Evolutionary conservation across 179 eudicot genomes (phyloP), one percentile per base, ranked within the genome.

Genomic region (Corrigiola litoralis): DNA sequence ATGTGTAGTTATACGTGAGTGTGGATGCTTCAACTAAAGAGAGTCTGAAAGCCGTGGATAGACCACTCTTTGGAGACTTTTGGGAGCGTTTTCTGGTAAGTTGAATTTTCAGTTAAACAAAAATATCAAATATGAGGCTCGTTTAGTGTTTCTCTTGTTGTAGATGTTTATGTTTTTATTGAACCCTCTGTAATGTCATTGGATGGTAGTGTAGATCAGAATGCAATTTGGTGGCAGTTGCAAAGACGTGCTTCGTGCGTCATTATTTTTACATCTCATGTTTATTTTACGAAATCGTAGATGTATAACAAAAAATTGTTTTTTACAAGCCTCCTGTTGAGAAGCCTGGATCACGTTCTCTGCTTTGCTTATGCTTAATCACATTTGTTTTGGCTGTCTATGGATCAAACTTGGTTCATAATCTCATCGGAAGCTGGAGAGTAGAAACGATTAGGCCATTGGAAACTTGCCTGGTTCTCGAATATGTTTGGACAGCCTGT

Each of bases 1-100:
- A 29, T 17, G 4, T 83, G 80, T 78, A 91, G 99, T 77, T 95
- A 63, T 95, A 95, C 77, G 97, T 95, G 64, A 95, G 99, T 62
- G 99, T 95, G 65, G 99, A 95, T 84, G 99, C 99, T 75, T 87
- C 88, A 53, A 88, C 97, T 45, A 95, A 86, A 76, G 99, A 95
- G 21, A 91, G 90, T 75, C 68, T 95, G 90, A 95, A 95, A 76
- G 97, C 97, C 16, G 90, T 95, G 71, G 99, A 91, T 76, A 83
- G 99, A 77, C 99, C 99, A 47, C 86, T 95, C 2, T 95, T 95
- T 78, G 88, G 97, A 57, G 99, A 95, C 79, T 91, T 91, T 66
- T 95, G 99, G 99, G 97, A 95, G 81, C 91, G 97, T 13, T 95
- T 91, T 79, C 63, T 86, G 77, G 97, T 91, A 65, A 77, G 90